Evolutionary conservation across 805 yeast species (phyloP).

Genomic region (Zygosaccharomyces bailii): DNA sequence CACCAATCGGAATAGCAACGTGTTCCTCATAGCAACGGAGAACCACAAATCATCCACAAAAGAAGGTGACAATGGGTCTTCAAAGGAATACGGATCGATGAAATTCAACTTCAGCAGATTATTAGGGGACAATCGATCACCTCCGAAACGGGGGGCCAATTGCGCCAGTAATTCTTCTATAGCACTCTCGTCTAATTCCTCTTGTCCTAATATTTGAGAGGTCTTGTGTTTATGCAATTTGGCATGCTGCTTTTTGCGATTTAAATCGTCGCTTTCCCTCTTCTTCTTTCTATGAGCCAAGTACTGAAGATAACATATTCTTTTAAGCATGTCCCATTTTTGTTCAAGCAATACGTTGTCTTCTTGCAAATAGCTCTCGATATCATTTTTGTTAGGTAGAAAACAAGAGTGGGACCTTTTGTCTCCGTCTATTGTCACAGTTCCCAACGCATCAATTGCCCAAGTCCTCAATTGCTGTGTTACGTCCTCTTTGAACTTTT

Average conservation of each 20-base stretch:
- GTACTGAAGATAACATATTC: conserved; percentile 66
- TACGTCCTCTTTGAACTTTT: conserved; percentile 51
- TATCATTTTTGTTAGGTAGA: conserved; percentile 57
- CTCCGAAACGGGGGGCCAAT: conserved; percentile 24
- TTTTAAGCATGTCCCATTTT: conserved; percentile 69
- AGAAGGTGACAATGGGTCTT: conserved; percentile 78
- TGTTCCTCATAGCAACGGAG: conserved; percentile 77
- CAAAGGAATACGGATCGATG: conserved; percentile 84
- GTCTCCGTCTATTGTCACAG: conserved; percentile 34
- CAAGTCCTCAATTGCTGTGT: conserved; percentile 53
- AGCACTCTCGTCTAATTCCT: conserved; percentile 30
- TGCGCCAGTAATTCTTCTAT: conserved; percentile 32
- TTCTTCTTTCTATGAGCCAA: conserved; percentile 50
- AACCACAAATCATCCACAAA: conserved; percentile 87
- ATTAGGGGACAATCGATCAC: conserved; percentile 9
- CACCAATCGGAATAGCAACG: conserved; percentile 73
- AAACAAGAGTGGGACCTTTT: conserved; percentile 32
- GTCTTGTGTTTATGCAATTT: conserved; percentile 16
- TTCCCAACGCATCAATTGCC: conserved; percentile 45
- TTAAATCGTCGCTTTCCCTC: conserved; percentile 37
- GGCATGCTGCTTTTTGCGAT: conserved; percentile 31
- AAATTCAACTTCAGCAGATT: conserved; percentile 37
- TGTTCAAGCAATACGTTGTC: conserved; percentile 47
- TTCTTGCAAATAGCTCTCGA: conserved; percentile 52
- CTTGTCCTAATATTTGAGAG: conserved; percentile 21